phyloP scores from a whole-genome alignment of 208 protist genomes.

The Herpetomonas tarakana region DNA sequence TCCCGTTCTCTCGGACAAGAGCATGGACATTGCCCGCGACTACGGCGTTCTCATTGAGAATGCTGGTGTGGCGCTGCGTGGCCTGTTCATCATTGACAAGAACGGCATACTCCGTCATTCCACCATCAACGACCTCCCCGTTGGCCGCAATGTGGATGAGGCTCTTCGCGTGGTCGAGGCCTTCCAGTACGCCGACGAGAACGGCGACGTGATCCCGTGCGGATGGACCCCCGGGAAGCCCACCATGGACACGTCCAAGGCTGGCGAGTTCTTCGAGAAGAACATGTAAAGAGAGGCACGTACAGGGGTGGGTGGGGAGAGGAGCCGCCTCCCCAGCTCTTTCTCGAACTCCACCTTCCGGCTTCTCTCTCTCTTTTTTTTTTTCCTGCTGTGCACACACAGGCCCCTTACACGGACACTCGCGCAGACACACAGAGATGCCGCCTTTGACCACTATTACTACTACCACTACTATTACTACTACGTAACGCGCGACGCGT shows the following conservation, averaged over 20 bases:
- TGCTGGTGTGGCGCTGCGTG: slow-evolving; percentile 83
- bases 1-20: slow-evolving; percentile 95
- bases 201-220: slow-evolving; percentile 95
- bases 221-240: slow-evolving; percentile 92
- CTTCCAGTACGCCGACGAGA: slow-evolving; percentile 95
- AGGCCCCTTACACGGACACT: too few species aligned
- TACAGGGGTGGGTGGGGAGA: neutral
- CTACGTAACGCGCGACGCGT: too few species aligned
- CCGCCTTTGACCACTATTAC: too few species aligned
- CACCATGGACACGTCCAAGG: slow-evolving; percentile 91
- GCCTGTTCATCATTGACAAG: slow-evolving; percentile 96
- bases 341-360: too few species aligned
- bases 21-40: slow-evolving; percentile 89
- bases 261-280: slow-evolving; percentile 92
- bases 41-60: slow-evolving; percentile 95
- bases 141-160: slow-evolving; percentile 96
- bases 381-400: too few species aligned
- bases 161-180: slow-evolving; percentile 94
- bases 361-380: too few species aligned
- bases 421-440: too few species aligned
- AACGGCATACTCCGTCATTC: slow-evolving; percentile 91
- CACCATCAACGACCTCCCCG: slow-evolving; percentile 95
- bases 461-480: too few species aligned
- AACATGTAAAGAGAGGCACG: slow-evolving; percentile 32
- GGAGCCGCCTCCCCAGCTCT: too few species aligned